These are phyloP conservation scores for Suhomyces prunicola DNA, from an alignment of 805 yeast genomes.

Conservation along the genomic window DNA sequence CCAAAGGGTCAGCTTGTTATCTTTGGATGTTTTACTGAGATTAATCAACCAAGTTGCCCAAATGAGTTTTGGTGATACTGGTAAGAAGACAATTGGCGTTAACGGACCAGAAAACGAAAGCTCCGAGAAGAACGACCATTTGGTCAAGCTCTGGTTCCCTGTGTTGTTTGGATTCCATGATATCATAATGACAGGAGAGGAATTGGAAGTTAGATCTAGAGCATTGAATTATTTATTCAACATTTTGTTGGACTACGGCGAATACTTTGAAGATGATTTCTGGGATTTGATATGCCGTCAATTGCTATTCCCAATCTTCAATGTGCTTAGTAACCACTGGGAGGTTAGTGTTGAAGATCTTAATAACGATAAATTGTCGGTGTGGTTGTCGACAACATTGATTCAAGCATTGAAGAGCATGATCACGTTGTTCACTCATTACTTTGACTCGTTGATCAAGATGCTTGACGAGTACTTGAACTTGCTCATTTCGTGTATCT, in stretches of 20 bases:
- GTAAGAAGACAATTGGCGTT: slow-evolving; percentile 6
- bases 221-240: slow-evolving; percentile 84
- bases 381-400: slow-evolving; percentile 95
- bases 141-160: slow-evolving; percentile 77
- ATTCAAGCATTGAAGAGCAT: slow-evolving; percentile 91
- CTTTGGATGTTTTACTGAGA: slow-evolving; percentile 68
- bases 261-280: slow-evolving; percentile 64
- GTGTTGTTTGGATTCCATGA: slow-evolving; percentile 81
- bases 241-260: slow-evolving; percentile 74
- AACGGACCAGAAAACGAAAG: slow-evolving; percentile 16
- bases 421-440: slow-evolving; percentile 78
- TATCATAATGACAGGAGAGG: slow-evolving; percentile 89
- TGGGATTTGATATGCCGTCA: slow-evolving; percentile 82
- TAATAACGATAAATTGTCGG: slow-evolving; percentile 80
- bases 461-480: slow-evolving; percentile 78
- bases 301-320: slow-evolving; percentile 86
- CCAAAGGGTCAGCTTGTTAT: slow-evolving; percentile 76
- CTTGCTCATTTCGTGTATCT: slow-evolving; percentile 79
- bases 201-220: slow-evolving; percentile 87
- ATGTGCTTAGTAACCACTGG: slow-evolving; percentile 73
- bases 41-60: slow-evolving; percentile 60
- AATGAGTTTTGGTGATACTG: slow-evolving; percentile 27
- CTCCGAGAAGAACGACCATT: slow-evolving; percentile 25
- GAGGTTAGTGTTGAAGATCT: slow-evolving; percentile 54
- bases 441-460: slow-evolving; percentile 70